phyloP scores from a whole-genome alignment of 73 alveolate genomes.

The Tetrahymena elliotti region DNA sequence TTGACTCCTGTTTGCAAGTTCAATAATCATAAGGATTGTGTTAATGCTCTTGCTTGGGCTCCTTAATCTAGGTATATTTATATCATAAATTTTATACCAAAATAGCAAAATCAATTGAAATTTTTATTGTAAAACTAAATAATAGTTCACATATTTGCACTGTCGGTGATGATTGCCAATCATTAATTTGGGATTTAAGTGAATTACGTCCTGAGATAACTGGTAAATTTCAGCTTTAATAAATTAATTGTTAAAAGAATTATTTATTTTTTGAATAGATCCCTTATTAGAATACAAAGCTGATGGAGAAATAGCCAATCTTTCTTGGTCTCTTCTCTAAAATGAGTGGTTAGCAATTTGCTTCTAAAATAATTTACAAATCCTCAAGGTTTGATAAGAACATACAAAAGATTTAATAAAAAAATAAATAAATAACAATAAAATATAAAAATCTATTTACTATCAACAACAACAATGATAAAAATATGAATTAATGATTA shows the following conservation, averaged over 20 bases:
- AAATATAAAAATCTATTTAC: neutral
- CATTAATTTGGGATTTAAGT: conserved; percentile 87
- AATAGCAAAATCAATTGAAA: too few relatives aligned
- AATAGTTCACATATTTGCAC: conserved; percentile 79
- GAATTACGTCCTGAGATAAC: conserved; percentile 37
- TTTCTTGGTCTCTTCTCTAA: conserved; percentile 42
- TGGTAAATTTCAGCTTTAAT: neutral
- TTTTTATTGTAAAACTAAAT: neutral
- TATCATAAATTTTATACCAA: too few relatives aligned
- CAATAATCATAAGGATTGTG: conserved; percentile 83
- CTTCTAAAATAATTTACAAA: conserved; percentile 14
- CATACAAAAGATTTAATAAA: neutral
- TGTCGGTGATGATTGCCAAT: conserved; percentile 90
- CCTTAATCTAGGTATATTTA: conserved; percentile 59
- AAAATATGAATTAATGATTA: neutral
- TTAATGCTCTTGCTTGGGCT: conserved; percentile 94
- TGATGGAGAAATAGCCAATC: conserved; percentile 41
- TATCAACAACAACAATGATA: neutral
- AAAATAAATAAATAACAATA: neutral
- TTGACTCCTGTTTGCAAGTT: conserved; percentile 82
- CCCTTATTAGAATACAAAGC: conserved; percentile 51
- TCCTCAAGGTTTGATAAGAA: conserved; percentile 15
- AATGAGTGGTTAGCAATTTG: conserved; percentile 23
- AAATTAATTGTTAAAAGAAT: neutral
- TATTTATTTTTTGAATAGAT: neutral